Conservation (phyloP, 495 filamentous ascomycete species). For the Sporormia fimetaria region DNA sequence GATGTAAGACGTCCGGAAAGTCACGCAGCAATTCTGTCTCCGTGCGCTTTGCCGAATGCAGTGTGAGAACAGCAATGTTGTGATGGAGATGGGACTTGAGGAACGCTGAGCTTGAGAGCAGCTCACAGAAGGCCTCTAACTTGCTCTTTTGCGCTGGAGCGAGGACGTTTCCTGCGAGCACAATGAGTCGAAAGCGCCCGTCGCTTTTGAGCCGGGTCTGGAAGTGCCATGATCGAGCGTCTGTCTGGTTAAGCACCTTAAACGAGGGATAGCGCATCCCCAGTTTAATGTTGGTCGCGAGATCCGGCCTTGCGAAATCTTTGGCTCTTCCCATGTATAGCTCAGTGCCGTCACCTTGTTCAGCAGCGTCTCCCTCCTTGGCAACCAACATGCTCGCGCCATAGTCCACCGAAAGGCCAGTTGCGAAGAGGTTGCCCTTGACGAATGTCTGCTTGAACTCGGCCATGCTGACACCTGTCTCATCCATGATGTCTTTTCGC, state of each 20-base stretch:
- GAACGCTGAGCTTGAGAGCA: constrained; percentile 33
- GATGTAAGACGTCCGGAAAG: constrained; percentile 46
- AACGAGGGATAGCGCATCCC: constrained; percentile 29
- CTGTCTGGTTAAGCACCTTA: constrained; percentile 30
- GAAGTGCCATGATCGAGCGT: constrained; percentile 29
- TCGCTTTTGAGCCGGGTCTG: constrained; percentile 38
- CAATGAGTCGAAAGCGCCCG: constrained; percentile 54
- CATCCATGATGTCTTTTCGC: constrained; percentile 49
- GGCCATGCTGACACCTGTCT: constrained; percentile 36
- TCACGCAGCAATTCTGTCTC: constrained; percentile 44
- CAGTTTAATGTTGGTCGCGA: constrained; percentile 27
- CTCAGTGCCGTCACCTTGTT: constrained; percentile 37
- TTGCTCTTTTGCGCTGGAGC: constrained; percentile 35
- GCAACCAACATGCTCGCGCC: constrained; percentile 29
- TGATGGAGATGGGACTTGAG: constrained; percentile 37
- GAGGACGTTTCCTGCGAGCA: constrained; percentile 52
- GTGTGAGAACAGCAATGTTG: constrained; percentile 48
- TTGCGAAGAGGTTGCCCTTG: constrained; percentile 28
- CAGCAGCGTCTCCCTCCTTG: constrained; percentile 22
- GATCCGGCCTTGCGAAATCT: constrained; percentile 21
- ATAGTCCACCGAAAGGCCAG: constrained; percentile 28
- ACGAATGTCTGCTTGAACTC: constrained; percentile 40
- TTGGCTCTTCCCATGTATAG: constrained; percentile 27
- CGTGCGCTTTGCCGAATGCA: constrained; percentile 44
- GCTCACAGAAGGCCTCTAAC: constrained; percentile 37